These are phyloP conservation scores for Alternaria ethzedia DNA, from an alignment of 2,329 filamentous ascomycete species.

Conservation along the genomic window DNA sequence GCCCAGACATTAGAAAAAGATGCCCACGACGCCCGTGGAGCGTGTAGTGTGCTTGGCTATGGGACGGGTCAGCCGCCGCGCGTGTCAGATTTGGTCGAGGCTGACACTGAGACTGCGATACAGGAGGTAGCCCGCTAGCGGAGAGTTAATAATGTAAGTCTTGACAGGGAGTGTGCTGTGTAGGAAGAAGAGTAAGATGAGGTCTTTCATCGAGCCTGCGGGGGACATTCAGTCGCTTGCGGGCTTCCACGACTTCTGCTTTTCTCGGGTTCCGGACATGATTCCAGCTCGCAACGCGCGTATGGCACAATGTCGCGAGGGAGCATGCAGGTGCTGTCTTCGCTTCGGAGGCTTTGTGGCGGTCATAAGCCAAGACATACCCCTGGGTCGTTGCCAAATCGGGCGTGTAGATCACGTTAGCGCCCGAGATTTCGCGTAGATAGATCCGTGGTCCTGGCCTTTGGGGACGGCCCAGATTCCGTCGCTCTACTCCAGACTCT, in stretches of 20 bases:
- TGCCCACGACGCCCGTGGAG: not conserved
- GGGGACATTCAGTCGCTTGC: not conserved
- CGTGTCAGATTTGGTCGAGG: constrained; percentile 10
- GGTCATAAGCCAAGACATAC: constrained; percentile 3
- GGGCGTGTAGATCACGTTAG: constrained; percentile 7
- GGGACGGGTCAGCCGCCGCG: constrained; percentile 10
- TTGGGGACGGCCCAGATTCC: constrained; percentile 1
- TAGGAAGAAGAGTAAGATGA: not conserved
- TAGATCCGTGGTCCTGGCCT: not conserved
- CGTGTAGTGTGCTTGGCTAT: constrained; percentile 17
- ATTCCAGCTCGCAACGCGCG: not conserved
- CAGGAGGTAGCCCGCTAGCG: constrained; percentile 1
- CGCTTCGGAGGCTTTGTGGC: not conserved
- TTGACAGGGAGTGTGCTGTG: not conserved
- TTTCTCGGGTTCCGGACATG: not conserved
- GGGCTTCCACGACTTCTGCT: not conserved
- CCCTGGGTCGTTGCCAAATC: constrained; percentile 2
- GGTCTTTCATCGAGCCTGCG: not conserved
- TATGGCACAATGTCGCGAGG: not conserved
- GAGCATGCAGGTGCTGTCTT: not conserved
- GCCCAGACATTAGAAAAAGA: constrained; percentile 6
- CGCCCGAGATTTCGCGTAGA: constrained; percentile 5
- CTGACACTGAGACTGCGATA: not conserved
- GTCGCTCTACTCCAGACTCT: not conserved
- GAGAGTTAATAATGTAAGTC: not conserved